These are phyloP conservation scores for Pleurotus salmoneostramineus DNA, from an alignment of 768 basidiomycete species.

Conservation along the genomic window DNA sequence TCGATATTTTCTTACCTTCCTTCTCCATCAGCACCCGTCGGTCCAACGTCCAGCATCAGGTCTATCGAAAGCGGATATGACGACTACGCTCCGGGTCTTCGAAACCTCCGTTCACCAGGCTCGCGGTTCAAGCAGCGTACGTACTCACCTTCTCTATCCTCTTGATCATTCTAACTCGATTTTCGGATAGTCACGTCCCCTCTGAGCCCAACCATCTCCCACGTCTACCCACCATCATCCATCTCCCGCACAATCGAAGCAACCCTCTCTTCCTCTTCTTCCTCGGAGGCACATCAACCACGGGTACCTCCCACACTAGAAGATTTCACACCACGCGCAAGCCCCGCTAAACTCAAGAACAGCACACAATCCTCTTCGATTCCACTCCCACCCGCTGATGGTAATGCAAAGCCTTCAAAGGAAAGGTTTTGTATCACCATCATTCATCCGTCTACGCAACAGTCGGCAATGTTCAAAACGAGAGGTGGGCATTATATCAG, in stretches of 20 bases:
- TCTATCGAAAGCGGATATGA: not conserved
- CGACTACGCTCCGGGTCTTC: too few species aligned
- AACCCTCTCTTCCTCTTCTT: not conserved
- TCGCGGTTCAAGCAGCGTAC: not conserved
- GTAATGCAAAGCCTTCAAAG: conserved; percentile 10
- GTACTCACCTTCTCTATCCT: not conserved
- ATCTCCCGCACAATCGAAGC: not conserved
- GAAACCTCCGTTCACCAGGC: too few species aligned
- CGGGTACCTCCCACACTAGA: not conserved
- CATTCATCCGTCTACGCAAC: conserved; percentile 15
- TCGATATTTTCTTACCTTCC: too few species aligned
- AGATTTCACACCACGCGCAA: not conserved
- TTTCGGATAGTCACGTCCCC: not conserved
- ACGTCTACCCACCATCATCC: not conserved
- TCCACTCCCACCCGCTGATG: not conserved
- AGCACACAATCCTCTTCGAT: not conserved
- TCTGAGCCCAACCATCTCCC: not conserved
- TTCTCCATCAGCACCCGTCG: not conserved
- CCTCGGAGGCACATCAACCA: not conserved
- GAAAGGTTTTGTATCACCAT: conserved; percentile 26
- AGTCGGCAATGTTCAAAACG: conserved; percentile 34
- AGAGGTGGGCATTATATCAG: conserved; percentile 35
- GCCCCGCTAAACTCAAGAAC: not conserved
- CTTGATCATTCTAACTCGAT: not conserved
- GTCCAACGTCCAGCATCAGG: not conserved